A percentile compares a stretch with the other conserved stretches of the same genome.
These are phyloP conservation scores for Luffa acutangula DNA, from an alignment of 306 rosid genomes.

Conservation along the genomic window DNA sequence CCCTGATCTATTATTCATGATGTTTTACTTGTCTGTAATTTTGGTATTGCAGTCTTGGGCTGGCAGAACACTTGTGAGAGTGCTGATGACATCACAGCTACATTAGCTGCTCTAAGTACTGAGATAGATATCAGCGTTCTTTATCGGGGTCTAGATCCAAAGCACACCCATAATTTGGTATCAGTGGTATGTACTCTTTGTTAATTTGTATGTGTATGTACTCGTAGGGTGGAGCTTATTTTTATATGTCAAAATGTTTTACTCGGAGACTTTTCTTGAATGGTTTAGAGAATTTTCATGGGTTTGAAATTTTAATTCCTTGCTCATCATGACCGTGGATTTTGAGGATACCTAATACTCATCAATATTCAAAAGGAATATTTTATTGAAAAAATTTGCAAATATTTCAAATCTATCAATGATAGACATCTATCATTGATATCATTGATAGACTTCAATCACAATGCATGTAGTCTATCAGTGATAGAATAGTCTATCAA, in stretches of 20 bases:
- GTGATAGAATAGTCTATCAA: too few species aligned
- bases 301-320: not conserved
- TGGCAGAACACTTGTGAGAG: slow-evolving; percentile 93
- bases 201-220: slow-evolving; percentile 68
- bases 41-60: slow-evolving; percentile 63
- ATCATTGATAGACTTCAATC: too few species aligned
- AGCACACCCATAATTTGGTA: slow-evolving; percentile 61
- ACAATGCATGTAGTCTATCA: too few species aligned
- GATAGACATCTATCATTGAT: too few species aligned
- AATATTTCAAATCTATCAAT: too few species aligned
- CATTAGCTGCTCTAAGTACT: slow-evolving; percentile 67
- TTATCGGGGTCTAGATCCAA: slow-evolving; percentile 77
- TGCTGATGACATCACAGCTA: slow-evolving; percentile 62
- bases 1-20: not conserved
- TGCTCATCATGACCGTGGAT: not conserved
- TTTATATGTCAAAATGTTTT: not conserved
- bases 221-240: not conserved
- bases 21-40: slow-evolving; percentile 1
- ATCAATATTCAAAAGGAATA: not conserved
- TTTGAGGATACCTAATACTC: not conserved
- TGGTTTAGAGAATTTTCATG: not conserved
- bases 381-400: too few species aligned
- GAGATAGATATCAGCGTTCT: slow-evolving; percentile 70
- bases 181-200: slow-evolving; percentile 69
- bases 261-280: not conserved